Conservation (phyloP, 495 filamentous ascomycete species). For the Mytilinidion resinicola region DNA sequence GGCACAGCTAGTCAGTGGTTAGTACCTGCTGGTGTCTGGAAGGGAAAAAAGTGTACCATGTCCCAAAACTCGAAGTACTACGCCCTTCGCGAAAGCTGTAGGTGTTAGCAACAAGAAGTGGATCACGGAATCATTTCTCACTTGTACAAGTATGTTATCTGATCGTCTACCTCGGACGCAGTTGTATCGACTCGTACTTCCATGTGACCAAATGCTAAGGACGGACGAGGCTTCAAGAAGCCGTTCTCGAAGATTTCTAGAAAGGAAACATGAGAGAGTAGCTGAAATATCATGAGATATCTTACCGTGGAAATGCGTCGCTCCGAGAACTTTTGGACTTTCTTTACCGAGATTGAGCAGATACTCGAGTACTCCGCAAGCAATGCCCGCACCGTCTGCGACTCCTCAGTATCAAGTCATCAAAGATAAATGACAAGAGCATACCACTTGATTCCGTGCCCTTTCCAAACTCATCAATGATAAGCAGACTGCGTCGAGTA, state of each 20-base stretch:
- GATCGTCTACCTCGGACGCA: conserved; percentile 54
- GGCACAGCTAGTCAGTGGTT: conserved; percentile 52
- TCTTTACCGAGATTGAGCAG: conserved; percentile 55
- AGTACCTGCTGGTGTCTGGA: neutral
- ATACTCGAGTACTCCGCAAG: conserved; percentile 72
- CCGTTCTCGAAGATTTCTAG: conserved; percentile 74
- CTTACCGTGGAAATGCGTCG: conserved; percentile 78
- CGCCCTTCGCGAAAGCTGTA: conserved; percentile 52
- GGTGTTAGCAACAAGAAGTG: neutral
- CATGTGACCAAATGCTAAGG: conserved; percentile 76
- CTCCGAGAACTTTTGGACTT: conserved; percentile 76
- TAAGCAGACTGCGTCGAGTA: conserved; percentile 68
- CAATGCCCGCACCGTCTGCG: conserved; percentile 77
- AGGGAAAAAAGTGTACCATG: conserved; percentile 41
- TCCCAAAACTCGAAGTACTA: conserved; percentile 78
- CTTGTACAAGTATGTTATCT: conserved; percentile 85
- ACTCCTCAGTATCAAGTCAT: neutral
- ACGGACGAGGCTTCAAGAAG: conserved; percentile 53
- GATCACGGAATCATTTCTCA: conserved; percentile 21
- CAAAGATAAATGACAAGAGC: conserved; percentile 1
- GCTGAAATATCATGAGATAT: too few relatives aligned
- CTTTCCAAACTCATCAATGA: conserved; percentile 96
- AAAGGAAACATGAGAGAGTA: neutral
- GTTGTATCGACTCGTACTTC: conserved; percentile 66
- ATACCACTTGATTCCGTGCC: conserved; percentile 68